Evolutionary conservation across 2,329 filamentous ascomycete species (phyloP), one percentile per base, ranked within the genome.

Genomic region (Neonectria neomacrospora): DNA sequence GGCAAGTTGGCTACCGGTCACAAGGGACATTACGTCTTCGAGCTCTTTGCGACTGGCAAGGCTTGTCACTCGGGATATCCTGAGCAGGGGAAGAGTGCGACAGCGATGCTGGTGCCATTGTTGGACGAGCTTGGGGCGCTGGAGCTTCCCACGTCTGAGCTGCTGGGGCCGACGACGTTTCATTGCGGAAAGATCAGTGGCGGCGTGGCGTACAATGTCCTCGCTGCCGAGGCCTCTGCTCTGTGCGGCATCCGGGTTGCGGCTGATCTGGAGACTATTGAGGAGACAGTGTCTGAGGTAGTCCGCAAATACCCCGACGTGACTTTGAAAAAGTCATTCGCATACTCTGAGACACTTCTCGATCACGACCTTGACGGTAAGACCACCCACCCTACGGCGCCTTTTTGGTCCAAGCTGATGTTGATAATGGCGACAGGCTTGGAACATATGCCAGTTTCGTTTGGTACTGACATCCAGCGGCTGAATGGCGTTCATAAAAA

Each of bases 1-100:
- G 81, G 85, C 41, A 91, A 90, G 71, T 85, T 93, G 5, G 90
- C 89, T 0, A 81, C 85, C 14, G 91, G 91, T 9, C 91, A 93
- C 78, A 93, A 93, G 75, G 91, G 91, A 8, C 89, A 87, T 66
- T 71, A 89, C 1, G 82, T 83, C 41, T 85, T 91, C 65, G 78
- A 81, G 16, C 69, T 93, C 52, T 80, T 80, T 14, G 88, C 88
- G 0, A 85, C 83, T 18, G 91, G 91, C 23, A 88, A 88, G 67
- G 88, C 90, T 9, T 65, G 68, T 42, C 68, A 70, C n/a, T 70
- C 68, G 5, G 68, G 68, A 14, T 70, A 70, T 32, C 68, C 68
- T 5, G 57, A 65, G 14, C 42, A 61, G 30, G 67, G 68, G 1
- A 60, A 67, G 32, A 69, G 61, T 18, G 68, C 68, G 8, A 67